Evolutionary conservation across 441 rosid species (phyloP), one percentile per base, ranked within the genome.

Genomic region (Brassica balearica): DNA sequence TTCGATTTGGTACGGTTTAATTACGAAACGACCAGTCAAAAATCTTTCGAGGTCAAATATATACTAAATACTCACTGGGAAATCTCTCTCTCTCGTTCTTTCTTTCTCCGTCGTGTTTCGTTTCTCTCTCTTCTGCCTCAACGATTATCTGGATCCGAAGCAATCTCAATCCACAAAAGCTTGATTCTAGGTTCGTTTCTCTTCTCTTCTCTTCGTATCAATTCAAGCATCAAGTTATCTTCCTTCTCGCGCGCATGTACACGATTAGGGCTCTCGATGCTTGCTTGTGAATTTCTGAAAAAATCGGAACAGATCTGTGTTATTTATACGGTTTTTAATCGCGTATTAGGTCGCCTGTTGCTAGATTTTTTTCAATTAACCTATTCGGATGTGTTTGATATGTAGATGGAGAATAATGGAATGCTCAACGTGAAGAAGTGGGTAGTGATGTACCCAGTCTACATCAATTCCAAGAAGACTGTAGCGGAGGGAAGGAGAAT

Each of bases 331-430:
- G 11, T 2, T 23, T 34, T 14, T 46, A 43, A 58, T 51, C 63
- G 12, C 14, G 25, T 34, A 63, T 34, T 32, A 43, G 25, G 38
- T 12, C 41, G 10, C 41, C 20, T 5, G 0, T 66, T 59, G 58
- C 22, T 58, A 41, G 62, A 8, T 34, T 38, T 38, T 63, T 55
- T 64, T 41, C 19, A 36, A 65, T 27, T 43, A 60, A 32, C 46
- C 7, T 43, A 5, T 66, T 48, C 1, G n/a, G 32, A 0, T 43
- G 4, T 11, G 1, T 11, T 43, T 51, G 59, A 53, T 51, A 3
- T 61, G 70, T 12, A 74, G 85, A 88, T 87, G 89, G 91, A 87
- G 72, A 87, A 86, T 72, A 87, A 68, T 34, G 83, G 84, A 74
- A 12, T 59, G 64, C 73, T 83, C 0, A 55, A 17, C 60, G 7